phyloP scores from a whole-genome alignment of 1,139 yeast species.

The Diutina sp. region DNA sequence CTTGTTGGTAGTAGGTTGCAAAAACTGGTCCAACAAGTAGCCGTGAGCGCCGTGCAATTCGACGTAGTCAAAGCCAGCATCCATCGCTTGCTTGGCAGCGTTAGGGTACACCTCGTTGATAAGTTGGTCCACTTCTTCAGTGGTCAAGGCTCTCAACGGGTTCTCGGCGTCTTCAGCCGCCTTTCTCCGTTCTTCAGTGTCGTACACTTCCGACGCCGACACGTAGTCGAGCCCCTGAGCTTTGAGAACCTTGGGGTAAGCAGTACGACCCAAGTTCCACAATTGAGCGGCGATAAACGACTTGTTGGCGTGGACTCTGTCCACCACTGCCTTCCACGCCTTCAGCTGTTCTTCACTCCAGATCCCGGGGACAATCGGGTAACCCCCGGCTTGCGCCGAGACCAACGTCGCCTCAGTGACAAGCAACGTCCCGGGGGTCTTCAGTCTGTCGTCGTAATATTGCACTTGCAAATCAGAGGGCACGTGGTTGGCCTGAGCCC shows the following conservation, averaged over 20 bases:
- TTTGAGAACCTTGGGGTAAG: slow-evolving; percentile 13
- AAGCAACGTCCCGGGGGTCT: slow-evolving; percentile 19
- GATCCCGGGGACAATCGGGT: slow-evolving; percentile 39
- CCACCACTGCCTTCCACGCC: slow-evolving; percentile 39
- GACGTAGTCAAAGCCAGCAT: slow-evolving; percentile 23
- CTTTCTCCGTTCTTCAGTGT: slow-evolving; percentile 11
- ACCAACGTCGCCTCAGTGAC: slow-evolving; percentile 21
- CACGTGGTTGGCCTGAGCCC: slow-evolving; percentile 4
- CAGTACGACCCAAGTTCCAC: slow-evolving; percentile 26
- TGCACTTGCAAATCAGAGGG: slow-evolving; percentile 12
- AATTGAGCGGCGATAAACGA: slow-evolving; percentile 42
- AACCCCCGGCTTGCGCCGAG: slow-evolving; percentile 18
- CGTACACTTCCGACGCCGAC: slow-evolving; percentile 15
- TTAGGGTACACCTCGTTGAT: slow-evolving; percentile 7
- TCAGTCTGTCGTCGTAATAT: slow-evolving; percentile 20
- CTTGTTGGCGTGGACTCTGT: slow-evolving; percentile 27
- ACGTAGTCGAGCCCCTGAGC: slow-evolving; percentile 7
- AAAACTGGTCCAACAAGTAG: slow-evolving; percentile 18
- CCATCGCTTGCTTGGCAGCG: slow-evolving; percentile 17
- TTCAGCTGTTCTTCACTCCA: slow-evolving; percentile 31
- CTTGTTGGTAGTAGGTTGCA: slow-evolving; percentile 18
- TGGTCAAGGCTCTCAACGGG: slow-evolving; percentile 25
- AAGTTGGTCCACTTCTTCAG: slow-evolving; percentile 28
- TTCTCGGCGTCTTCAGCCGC: slow-evolving; percentile 17
- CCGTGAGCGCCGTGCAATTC: slow-evolving; percentile 23